Evolutionary conservation across 2,329 filamentous ascomycete species (phyloP).

Genomic region (Aspergillus sp.): DNA sequence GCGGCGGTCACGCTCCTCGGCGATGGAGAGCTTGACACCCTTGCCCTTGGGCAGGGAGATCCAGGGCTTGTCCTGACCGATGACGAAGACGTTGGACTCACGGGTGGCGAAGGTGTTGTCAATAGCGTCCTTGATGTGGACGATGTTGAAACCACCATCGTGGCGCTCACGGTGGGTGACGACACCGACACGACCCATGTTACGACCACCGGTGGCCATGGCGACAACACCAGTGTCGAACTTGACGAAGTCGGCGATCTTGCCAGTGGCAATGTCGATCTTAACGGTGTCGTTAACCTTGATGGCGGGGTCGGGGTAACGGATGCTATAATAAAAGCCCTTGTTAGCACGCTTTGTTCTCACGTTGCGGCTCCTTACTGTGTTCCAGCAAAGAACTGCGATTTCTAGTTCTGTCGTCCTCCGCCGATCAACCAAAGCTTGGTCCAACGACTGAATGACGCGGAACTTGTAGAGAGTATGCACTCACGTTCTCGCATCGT

Average conservation of each 20-base stretch:
- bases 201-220: slow-evolving; percentile 99
- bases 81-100: slow-evolving; percentile 99
- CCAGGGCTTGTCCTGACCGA: slow-evolving; percentile 98
- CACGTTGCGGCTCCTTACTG: slow-evolving; percentile 31
- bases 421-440: slow-evolving; percentile 79
- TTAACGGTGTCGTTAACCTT: slow-evolving; percentile 99
- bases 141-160: slow-evolving; percentile 99
- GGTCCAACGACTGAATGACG: slow-evolving; percentile 99
- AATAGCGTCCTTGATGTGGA: slow-evolving; percentile 99
- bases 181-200: slow-evolving; percentile 99
- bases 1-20: slow-evolving; percentile 98
- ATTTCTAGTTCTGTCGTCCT: slow-evolving; percentile 36
- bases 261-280: slow-evolving; percentile 95
- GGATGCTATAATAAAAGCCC: slow-evolving; percentile 69
- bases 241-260: slow-evolving; percentile 97
- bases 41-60: slow-evolving; percentile 99
- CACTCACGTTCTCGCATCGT: slow-evolving; percentile 99
- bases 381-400: slow-evolving; percentile 30
- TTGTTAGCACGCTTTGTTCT: slow-evolving; percentile 39
- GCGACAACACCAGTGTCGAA: slow-evolving; percentile 98
- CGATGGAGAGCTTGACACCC: slow-evolving; percentile 99
- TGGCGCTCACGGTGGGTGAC: slow-evolving; percentile 99
- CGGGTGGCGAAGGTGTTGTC: slow-evolving; percentile 99
- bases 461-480: slow-evolving; percentile 59
- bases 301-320: slow-evolving; percentile 96